These are phyloP conservation scores for Tephrocybe sp. DNA, from an alignment of 768 basidiomycete genomes.

Conservation along the genomic window DNA sequence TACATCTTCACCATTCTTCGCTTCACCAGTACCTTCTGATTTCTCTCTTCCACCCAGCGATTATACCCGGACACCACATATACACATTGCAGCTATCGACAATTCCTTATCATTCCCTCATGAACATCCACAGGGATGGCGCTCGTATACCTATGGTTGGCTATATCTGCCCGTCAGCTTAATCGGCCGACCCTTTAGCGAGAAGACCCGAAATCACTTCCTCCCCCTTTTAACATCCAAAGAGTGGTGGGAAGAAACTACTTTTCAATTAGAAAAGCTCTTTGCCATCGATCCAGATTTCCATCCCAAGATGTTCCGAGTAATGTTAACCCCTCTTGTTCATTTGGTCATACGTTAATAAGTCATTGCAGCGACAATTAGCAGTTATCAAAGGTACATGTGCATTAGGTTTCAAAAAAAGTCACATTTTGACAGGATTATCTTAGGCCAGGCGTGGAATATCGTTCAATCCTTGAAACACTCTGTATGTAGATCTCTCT, in stretches of 20 bases:
- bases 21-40: conserved; percentile 32
- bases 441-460: conserved; percentile 78
- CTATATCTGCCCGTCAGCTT: conserved; percentile 81
- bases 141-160: conserved; percentile 87
- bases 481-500: conserved; percentile 42
- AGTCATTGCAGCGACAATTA: conserved; percentile 65
- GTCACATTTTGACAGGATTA: neutral
- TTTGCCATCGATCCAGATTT: conserved; percentile 85
- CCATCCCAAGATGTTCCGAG: conserved; percentile 87
- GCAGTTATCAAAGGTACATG: conserved; percentile 78
- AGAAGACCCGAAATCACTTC: conserved; percentile 79
- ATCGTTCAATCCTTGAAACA: conserved; percentile 83
- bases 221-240: conserved; percentile 80
- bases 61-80: conserved; percentile 69
- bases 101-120: conserved; percentile 92
- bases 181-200: conserved; percentile 83
- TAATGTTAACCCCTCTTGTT: conserved; percentile 27
- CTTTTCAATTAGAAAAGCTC: conserved; percentile 68
- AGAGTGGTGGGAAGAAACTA: conserved; percentile 89
- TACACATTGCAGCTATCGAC: conserved; percentile 92
- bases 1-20: conserved; percentile 38
- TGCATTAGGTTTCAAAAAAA: neutral
- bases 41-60: conserved; percentile 34
- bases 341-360: conserved; percentile 3
- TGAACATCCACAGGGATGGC: conserved; percentile 79